These are phyloP conservation scores for Trypanosoma conorhini DNA, from an alignment of 208 protist genomes.

Conservation along the genomic window DNA sequence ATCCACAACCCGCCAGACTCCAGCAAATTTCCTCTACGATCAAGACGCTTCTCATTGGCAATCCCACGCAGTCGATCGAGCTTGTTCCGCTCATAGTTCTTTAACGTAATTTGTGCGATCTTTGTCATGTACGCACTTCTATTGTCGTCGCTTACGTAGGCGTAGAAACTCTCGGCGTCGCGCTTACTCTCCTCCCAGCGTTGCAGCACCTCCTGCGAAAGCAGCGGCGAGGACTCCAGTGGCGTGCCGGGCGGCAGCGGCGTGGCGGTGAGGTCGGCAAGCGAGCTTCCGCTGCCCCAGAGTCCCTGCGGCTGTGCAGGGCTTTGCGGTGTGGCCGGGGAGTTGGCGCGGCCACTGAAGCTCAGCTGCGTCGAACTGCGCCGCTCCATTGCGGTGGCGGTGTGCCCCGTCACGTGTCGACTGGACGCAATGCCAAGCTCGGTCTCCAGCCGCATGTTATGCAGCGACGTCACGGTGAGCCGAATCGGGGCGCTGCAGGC, in stretches of 20 bases:
- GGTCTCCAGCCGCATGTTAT: slow-evolving; percentile 30
- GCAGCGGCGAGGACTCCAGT: background rate
- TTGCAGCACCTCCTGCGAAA: slow-evolving; percentile 26
- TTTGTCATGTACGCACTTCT: slow-evolving; percentile 62
- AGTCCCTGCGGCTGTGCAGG: background rate
- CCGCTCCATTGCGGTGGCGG: slow-evolving; percentile 25
- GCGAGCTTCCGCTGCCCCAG: background rate
- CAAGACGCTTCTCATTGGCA: slow-evolving; percentile 56
- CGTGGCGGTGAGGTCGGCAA: slow-evolving; percentile 10
- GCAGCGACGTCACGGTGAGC: slow-evolving; percentile 20
- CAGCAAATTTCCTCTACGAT: slow-evolving; percentile 60
- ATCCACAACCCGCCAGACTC: slow-evolving; percentile 75
- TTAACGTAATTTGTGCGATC: slow-evolving; percentile 56
- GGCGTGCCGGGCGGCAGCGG: background rate
- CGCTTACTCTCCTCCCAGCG: slow-evolving; percentile 41
- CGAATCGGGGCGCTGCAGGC: slow-evolving; percentile 38
- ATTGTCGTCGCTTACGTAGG: slow-evolving; percentile 57
- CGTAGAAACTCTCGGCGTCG: slow-evolving; percentile 49
- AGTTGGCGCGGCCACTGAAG: background rate
- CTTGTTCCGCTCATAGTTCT: slow-evolving; percentile 57
- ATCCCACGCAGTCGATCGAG: slow-evolving; percentile 56
- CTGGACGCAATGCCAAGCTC: slow-evolving; percentile 28
- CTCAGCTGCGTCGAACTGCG: slow-evolving; percentile 1
- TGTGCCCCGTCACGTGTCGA: slow-evolving; percentile 16
- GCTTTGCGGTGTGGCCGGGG: background rate